Conservation (phyloP, 768 basidiomycete species). For the Xerocomellus amylosporus region DNA sequence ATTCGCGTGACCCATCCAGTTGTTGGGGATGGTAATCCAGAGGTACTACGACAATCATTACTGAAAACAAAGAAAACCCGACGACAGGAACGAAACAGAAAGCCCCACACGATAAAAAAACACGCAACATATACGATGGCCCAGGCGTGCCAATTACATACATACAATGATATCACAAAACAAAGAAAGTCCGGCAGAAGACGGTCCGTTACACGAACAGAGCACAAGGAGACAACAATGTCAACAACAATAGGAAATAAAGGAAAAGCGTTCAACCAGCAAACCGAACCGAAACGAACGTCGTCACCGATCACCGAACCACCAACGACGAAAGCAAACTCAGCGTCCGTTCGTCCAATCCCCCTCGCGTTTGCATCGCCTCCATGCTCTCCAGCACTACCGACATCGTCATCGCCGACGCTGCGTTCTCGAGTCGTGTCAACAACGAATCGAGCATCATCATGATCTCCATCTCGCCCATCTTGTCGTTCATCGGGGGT, state of each 20-base stretch:
- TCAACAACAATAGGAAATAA: background rate
- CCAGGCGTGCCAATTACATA: background rate
- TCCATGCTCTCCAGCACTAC: constrained; percentile 22
- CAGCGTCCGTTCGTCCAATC: constrained; percentile 50
- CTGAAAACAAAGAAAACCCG: background rate
- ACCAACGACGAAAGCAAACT: constrained; percentile 39
- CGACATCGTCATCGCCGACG: constrained; percentile 32
- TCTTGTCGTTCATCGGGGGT: constrained; percentile 66
- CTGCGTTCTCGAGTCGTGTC: constrained; percentile 73
- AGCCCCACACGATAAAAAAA: background rate
- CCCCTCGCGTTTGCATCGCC: constrained; percentile 36
- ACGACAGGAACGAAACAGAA: background rate
- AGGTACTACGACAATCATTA: background rate
- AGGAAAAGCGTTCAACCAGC: background rate
- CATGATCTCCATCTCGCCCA: constrained; percentile 70
- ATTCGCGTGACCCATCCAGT: too few relatives aligned
- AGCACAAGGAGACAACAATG: background rate
- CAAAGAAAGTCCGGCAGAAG: background rate
- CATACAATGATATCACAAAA: constrained; percentile 3
- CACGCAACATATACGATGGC: background rate
- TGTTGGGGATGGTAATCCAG: too few relatives aligned
- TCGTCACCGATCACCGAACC: constrained; percentile 15
- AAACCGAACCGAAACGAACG: background rate
- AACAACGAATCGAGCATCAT: constrained; percentile 74
- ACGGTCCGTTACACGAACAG: background rate